phyloP scores from a whole-genome alignment of 2,329 filamentous ascomycete species.

The Colletotrichum phormii region DNA sequence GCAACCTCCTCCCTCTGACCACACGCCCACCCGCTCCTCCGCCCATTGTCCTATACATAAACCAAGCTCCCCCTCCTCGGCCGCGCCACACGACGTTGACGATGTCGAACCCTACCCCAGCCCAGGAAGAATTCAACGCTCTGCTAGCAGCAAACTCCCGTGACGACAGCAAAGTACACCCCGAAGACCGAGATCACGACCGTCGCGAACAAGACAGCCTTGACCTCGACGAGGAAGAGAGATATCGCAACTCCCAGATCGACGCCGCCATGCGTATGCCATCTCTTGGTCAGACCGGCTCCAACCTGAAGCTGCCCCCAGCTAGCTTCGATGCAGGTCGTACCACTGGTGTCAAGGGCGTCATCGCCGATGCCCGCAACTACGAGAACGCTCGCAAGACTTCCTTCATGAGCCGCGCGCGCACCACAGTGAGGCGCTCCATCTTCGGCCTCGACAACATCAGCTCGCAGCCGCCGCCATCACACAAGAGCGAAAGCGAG shows the following conservation, averaged over 20 bases:
- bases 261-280: constrained; percentile 75
- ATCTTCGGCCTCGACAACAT: constrained; percentile 61
- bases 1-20: constrained; percentile 19
- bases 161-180: constrained; percentile 59
- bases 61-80: constrained; percentile 41
- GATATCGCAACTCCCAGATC: constrained; percentile 64
- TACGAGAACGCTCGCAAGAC: constrained; percentile 75
- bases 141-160: constrained; percentile 69
- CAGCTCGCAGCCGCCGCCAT: constrained; percentile 37
- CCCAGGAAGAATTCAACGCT: constrained; percentile 75
- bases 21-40: constrained; percentile 30
- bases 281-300: constrained; percentile 57
- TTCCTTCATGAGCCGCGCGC: constrained; percentile 65
- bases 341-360: constrained; percentile 86
- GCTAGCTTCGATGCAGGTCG: constrained; percentile 73
- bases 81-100: constrained; percentile 44
- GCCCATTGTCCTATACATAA: constrained; percentile 49
- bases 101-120: constrained; percentile 68
- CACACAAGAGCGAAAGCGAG: constrained; percentile 59
- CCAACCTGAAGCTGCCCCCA: constrained; percentile 70
- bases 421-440: constrained; percentile 62
- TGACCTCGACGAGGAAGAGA: constrained; percentile 65
- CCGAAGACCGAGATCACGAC: constrained; percentile 67
- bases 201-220: constrained; percentile 51
- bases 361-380: constrained; percentile 85